phyloP scores from a whole-genome alignment of 176 grass and related monocot species.

The Neostapfia colusana region DNA sequence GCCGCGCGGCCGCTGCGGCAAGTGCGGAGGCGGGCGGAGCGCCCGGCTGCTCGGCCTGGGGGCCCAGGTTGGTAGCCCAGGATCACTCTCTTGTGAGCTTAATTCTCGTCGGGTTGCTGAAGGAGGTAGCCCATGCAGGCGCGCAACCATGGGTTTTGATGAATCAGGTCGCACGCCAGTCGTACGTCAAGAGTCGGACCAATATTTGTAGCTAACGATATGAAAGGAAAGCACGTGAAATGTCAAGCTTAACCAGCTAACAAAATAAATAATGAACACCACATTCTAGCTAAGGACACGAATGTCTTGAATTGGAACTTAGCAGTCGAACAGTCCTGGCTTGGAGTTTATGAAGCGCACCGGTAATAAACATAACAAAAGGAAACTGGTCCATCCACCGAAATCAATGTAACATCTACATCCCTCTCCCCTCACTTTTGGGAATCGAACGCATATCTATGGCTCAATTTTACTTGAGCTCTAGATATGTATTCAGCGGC shows the following conservation, averaged over 20 bases:
- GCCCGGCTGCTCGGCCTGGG: too few species aligned
- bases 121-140: too few species aligned
- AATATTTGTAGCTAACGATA: too few species aligned
- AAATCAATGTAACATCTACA: background rate
- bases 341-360: slow-evolving; percentile 25
- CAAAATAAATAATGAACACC: background rate
- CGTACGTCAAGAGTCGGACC: too few species aligned
- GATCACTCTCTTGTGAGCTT: too few species aligned
- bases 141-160: too few species aligned
- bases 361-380: background rate
- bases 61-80: too few species aligned
- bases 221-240: too few species aligned
- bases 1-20: too few species aligned
- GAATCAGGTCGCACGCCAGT: too few species aligned
- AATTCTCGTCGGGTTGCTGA: too few species aligned
- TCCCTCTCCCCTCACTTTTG: background rate
- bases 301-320: background rate
- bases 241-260: background rate
- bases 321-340: background rate
- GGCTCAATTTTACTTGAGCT: background rate
- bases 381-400: background rate
- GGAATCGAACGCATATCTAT: background rate
- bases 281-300: background rate
- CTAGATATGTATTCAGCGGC: background rate
- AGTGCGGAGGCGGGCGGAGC: too few species aligned